These are phyloP conservation scores for Xanthoparmelia taractica DNA, from an alignment of 495 filamentous ascomycete genomes.

Conservation along the genomic window DNA sequence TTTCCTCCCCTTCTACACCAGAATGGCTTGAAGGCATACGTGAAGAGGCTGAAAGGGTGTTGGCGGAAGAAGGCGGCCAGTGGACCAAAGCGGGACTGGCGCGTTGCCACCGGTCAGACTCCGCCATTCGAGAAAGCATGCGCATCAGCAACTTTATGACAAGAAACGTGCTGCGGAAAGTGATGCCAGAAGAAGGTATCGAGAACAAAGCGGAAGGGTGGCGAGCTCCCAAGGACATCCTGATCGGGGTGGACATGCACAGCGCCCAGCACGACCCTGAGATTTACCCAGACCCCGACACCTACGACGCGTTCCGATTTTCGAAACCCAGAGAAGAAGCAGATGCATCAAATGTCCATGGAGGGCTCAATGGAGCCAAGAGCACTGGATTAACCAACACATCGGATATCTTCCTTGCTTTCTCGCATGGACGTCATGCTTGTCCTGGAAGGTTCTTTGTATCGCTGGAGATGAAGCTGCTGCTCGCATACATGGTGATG, in stretches of 20 bases:
- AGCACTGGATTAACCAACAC: slow-evolving; percentile 9
- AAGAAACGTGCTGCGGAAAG: slow-evolving; percentile 30
- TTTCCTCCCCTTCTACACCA: slow-evolving; percentile 29
- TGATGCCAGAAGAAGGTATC: slow-evolving; percentile 30
- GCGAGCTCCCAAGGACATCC: slow-evolving; percentile 30
- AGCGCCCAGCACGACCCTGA: slow-evolving; percentile 30
- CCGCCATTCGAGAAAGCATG: slow-evolving; percentile 37
- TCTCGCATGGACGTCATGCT: background rate
- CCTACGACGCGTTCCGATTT: slow-evolving; percentile 35
- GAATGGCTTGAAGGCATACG: slow-evolving; percentile 30
- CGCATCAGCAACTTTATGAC: slow-evolving; percentile 32
- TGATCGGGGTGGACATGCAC: slow-evolving; percentile 30
- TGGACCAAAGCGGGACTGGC: slow-evolving; percentile 41
- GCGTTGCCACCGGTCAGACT: slow-evolving; percentile 28
- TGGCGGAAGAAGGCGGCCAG: slow-evolving; percentile 28
- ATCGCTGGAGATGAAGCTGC: background rate
- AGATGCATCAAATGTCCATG: background rate
- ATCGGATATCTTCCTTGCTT: slow-evolving; percentile 9
- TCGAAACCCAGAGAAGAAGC: slow-evolving; percentile 14
- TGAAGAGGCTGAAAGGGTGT: slow-evolving; percentile 31
- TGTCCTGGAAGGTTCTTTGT: background rate
- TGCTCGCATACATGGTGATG: background rate
- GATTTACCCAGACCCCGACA: slow-evolving; percentile 27
- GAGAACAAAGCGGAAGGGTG: slow-evolving; percentile 19
- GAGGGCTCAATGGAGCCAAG: background rate